Evolutionary conservation across 2,329 filamentous ascomycete species (phyloP).

Genomic region (Hypoxylon sp.): DNA sequence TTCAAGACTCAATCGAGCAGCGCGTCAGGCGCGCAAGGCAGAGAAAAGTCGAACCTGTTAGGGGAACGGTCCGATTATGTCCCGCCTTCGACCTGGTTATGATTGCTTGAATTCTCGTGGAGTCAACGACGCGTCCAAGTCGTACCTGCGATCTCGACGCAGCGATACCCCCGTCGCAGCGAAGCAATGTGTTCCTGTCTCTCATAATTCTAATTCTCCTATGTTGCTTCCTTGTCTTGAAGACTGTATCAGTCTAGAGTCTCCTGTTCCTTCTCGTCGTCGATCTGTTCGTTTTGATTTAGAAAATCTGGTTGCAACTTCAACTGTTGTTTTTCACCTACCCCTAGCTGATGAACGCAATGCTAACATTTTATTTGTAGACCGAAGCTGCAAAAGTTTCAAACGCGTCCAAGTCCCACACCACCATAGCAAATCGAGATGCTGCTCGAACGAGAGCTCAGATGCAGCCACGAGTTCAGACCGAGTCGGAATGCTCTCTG

Average conservation of each 20-base stretch:
- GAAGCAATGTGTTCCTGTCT: background rate
- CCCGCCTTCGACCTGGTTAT: background rate
- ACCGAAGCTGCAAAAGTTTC: conserved; percentile 2
- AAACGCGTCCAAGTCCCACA: conserved; percentile 7
- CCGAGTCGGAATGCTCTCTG: conserved; percentile 59
- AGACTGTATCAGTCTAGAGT: background rate
- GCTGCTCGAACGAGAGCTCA: conserved; percentile 45
- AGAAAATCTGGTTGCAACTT: background rate
- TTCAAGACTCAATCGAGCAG: background rate
- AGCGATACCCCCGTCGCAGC: background rate
- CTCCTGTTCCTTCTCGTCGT: background rate
- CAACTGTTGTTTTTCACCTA: conserved; percentile 3
- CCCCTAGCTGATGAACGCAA: background rate
- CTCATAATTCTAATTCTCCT: background rate
- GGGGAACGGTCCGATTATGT: background rate
- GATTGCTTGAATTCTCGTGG: background rate
- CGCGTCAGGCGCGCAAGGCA: conserved; percentile 3
- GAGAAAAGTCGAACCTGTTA: background rate
- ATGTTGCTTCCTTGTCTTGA: background rate
- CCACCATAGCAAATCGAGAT: conserved; percentile 2
- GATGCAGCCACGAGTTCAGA: conserved; percentile 64
- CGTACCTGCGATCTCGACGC: conserved; percentile 4
- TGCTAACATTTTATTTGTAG: conserved; percentile 15
- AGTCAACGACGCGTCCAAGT: background rate
- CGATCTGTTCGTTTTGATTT: conserved; percentile 6